These are phyloP conservation scores for Diatrype stigma DNA, from an alignment of 2,329 filamentous ascomycete genomes.

Conservation along the genomic window DNA sequence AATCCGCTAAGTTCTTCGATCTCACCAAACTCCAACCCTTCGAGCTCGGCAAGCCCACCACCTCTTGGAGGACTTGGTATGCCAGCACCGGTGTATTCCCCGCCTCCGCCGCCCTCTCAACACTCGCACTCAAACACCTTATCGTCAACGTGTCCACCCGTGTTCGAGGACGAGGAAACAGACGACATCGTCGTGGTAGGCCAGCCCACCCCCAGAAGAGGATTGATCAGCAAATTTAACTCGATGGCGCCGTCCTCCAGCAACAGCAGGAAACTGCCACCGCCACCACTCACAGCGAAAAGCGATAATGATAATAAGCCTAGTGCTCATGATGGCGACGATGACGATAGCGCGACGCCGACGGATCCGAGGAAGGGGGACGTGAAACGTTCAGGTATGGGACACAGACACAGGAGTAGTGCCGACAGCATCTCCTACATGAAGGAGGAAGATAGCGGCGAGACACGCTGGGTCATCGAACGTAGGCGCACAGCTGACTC, in stretches of 20 bases:
- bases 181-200: background rate
- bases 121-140: conserved; percentile 20
- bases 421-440: conserved; percentile 68
- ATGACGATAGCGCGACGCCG: conserved; percentile 13
- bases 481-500: conserved; percentile 60
- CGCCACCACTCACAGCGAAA: conserved; percentile 1
- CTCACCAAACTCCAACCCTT: conserved; percentile 15
- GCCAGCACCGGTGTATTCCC: conserved; percentile 20
- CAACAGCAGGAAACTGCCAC: conserved; percentile 5
- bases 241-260: conserved; percentile 13
- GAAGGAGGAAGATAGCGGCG: conserved; percentile 55
- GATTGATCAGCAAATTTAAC: background rate
- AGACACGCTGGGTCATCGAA: conserved; percentile 66
- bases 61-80: background rate
- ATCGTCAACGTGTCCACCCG: conserved; percentile 31
- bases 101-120: conserved; percentile 16
- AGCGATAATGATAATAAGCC: no score
- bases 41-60: conserved; percentile 1
- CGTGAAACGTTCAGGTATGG: conserved; percentile 30
- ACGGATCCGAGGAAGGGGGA: conserved; percentile 16
- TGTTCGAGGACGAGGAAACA: conserved; percentile 36
- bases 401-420: conserved; percentile 41
- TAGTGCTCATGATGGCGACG: background rate
- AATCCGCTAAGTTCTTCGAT: conserved; percentile 11
- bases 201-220: conserved; percentile 12